Base-by-base conservation (phyloP, 2,329 filamentous ascomycete genomes). In the Alternaria incomplexa region DNA sequence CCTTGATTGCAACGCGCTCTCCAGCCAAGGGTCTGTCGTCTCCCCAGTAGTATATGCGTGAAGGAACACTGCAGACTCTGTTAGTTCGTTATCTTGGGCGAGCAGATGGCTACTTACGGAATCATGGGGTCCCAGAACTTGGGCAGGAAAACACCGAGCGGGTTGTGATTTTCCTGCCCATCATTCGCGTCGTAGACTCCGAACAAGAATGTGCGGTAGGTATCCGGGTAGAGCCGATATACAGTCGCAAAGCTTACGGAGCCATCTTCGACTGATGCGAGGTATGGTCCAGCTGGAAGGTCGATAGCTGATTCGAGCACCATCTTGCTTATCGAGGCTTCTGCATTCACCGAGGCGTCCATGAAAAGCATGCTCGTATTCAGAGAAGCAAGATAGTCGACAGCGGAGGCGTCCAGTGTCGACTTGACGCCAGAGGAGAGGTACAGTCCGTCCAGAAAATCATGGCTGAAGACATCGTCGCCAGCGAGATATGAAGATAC, bases 381-480 rank as follows among this genome's bases (percentile, higher is more conserved):
- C 17, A 73, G 54, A 5, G 63, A 63, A 0, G 46, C 25, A 6
- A 75, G 60, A 17, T 69, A 73, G 12, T 71, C 60, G 15, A 63
- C 23, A 22, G 71, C 73, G 8, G 72, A 69, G 9, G 59, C 56
- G 45, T 76, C 72, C 6, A 71, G 62, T 8, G 61, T 63, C 7
- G 74, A 55, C 17, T 65, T 63, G 8, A 67, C 67, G 8, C 69
- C 65, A 3, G 76, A 76, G 6, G 71, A 72, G 22, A 71, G 64
- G 50, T 76, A 79, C 11, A 81, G 17, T 11, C 74, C 73, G 30
- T 75, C 72, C 6, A 81, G 65, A 52, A 81, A 81, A 52, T 80
- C 77, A 40, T 73, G 46, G 8, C 66, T 75, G 30, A 78, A 81
- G 26, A 81, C 79, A 67, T 82, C 80, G 56, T 81, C 80, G 17